Conservation (phyloP, 306 rosid species). For the Alnus glutinosa region DNA sequence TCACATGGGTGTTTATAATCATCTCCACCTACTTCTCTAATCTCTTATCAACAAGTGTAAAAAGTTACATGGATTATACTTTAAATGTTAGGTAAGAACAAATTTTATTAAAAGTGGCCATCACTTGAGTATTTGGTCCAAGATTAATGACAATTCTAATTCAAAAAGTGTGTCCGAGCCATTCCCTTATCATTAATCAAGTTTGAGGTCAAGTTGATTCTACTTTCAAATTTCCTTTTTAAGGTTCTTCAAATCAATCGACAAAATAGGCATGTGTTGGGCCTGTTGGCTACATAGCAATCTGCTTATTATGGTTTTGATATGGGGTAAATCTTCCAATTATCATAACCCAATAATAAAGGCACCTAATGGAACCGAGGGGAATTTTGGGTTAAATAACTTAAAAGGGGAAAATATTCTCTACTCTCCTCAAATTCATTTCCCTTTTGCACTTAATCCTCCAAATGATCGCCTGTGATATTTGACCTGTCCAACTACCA, state of each 20-base stretch:
- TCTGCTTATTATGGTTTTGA: background rate
- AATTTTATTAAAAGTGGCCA: background rate
- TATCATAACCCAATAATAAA: background rate
- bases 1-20: slow-evolving; percentile 13
- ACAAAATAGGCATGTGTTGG: slow-evolving; percentile 1
- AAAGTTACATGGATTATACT: slow-evolving; percentile 14
- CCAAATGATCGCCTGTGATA: too few relatives aligned
- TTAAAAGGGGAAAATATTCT: background rate
- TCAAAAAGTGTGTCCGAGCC: background rate
- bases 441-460: too few relatives aligned
- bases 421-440: background rate
- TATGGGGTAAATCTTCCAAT: background rate
- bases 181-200: background rate
- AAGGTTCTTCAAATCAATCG: background rate
- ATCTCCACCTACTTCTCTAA: slow-evolving; percentile 8
- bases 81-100: slow-evolving; percentile 27
- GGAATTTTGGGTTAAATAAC: background rate
- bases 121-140: slow-evolving; percentile 9
- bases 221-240: background rate
- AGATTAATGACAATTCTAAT: background rate
- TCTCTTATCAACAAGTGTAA: slow-evolving; percentile 11
- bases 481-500: too few relatives aligned
- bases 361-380: background rate
- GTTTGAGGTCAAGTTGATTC: slow-evolving; percentile 1
- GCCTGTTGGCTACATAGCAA: background rate